A percentile compares a stretch with the other conserved stretches of the same genome.
These are phyloP conservation scores for Plasmodium knowlesi DNA, from an alignment of 169 alveolate species.

Conservation along the genomic window DNA sequence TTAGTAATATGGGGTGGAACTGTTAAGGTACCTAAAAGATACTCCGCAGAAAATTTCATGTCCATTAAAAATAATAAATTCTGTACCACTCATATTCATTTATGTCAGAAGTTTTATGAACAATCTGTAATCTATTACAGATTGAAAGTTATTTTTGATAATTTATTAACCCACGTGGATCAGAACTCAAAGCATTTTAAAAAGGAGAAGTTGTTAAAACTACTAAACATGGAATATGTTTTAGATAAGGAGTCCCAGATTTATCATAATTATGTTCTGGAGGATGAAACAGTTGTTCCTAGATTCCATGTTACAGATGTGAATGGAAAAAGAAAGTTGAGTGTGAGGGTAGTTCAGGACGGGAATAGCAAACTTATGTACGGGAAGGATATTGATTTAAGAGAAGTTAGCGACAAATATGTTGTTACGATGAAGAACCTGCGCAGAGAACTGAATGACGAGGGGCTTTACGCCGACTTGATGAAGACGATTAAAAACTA, in stretches of 20 bases:
- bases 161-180: not conserved
- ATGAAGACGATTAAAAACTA: slow-evolving; percentile 10
- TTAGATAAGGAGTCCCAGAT: not conserved
- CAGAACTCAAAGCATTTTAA: not conserved
- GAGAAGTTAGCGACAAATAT: not conserved
- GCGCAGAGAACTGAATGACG: not conserved
- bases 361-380: not conserved
- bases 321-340: too few species aligned
- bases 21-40: not conserved
- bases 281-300: not conserved
- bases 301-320: not conserved
- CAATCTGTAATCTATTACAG: not conserved
- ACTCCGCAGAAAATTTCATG: not conserved
- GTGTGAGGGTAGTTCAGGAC: not conserved
- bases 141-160: not conserved
- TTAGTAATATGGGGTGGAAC: not conserved
- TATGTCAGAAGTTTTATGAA: slow-evolving; percentile 45
- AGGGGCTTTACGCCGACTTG: not conserved
- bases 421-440: not conserved
- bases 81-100: slow-evolving; percentile 5
- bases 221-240: not conserved
- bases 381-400: not conserved
- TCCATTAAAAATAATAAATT: not conserved
- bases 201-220: not conserved
- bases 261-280: not conserved